These are phyloP conservation scores for Akanthomyces lecanii DNA, from an alignment of 2,329 filamentous ascomycete genomes.

Conservation along the genomic window DNA sequence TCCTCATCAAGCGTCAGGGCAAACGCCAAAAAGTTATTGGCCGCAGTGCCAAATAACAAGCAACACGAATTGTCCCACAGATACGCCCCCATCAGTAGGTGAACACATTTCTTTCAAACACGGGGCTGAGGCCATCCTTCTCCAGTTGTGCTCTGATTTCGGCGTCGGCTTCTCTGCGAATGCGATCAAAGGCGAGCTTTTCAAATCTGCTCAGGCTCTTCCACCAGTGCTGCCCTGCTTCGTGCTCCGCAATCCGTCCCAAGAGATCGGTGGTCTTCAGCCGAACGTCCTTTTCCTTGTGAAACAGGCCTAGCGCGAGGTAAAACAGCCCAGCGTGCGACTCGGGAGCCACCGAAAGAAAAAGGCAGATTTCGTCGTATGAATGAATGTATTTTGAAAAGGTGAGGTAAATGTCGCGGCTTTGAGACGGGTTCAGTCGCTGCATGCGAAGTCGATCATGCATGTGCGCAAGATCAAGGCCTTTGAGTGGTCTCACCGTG, in stretches of 20 bases:
- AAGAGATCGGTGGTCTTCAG: constrained; percentile 73
- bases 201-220: constrained; percentile 78
- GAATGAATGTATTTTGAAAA: constrained; percentile 70
- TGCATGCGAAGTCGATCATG: constrained; percentile 85
- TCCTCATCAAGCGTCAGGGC: neutral
- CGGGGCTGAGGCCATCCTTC: constrained; percentile 38
- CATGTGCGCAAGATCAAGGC: constrained; percentile 85
- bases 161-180: constrained; percentile 61
- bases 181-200: constrained; percentile 77
- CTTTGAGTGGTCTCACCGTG: constrained; percentile 63
- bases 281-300: constrained; percentile 77
- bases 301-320: constrained; percentile 83
- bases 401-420: constrained; percentile 79
- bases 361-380: constrained; percentile 80
- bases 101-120: constrained; percentile 35
- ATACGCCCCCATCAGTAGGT: neutral
- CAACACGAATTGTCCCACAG: neutral
- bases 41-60: neutral
- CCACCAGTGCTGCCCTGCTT: constrained; percentile 94
- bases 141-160: constrained; percentile 46
- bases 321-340: constrained; percentile 88
- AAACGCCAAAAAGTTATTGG: neutral
- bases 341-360: constrained; percentile 78
- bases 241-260: constrained; percentile 77
- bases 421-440: constrained; percentile 69